Evolutionary conservation across 1,139 yeast species (phyloP), one percentile per base, ranked within the genome.

Genomic region (Hyphopichia pseudoburtonii): DNA sequence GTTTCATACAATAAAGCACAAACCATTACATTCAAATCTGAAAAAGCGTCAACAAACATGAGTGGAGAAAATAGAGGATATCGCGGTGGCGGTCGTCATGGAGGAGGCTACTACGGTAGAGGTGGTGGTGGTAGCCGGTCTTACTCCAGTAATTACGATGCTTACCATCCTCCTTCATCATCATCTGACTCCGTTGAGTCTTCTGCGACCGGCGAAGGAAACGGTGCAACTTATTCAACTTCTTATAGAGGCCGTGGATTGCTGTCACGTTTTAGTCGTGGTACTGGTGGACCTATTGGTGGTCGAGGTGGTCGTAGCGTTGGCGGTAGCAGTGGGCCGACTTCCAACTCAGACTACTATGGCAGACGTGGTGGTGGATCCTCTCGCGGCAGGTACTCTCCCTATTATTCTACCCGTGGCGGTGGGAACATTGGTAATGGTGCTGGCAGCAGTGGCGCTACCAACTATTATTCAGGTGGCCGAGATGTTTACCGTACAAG

Each of bases 51-150:
- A 15, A 26, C 17, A 4, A 17, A 3, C 14, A 27, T 27, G 29
- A 27, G 29, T 27, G 29, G 17, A 6, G 17, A 24, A 8, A 7
- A 19, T 16, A 11, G 19, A 14, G 15, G 19, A 12, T 11, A 19
- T 15, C 19, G 29, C 15, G 6, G 29, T 16, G 19, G 29, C 5
- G 4, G 12, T 5, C 15, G 12, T 24, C 12, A n/a, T 27, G 37
- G 34, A 2, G 37, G 35, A 6, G 35, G 34, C 17, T 36, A 36
- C 28, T 17, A 34, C 11, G 34, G 31, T 5, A 22, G 28, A 4
- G 37, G 39, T 4, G 7, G 28, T 6, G 28, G 28, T n/a, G 18
- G 18, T 8, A 8, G 15, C 29, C 18, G n/a, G 9, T 8, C 8
- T 12, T 8, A 8, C 29, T 15, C n/a, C 19, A n/a, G 15, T 19